phyloP scores from a whole-genome alignment of 202 grass and related monocot species.

The Musa balbisiana region DNA sequence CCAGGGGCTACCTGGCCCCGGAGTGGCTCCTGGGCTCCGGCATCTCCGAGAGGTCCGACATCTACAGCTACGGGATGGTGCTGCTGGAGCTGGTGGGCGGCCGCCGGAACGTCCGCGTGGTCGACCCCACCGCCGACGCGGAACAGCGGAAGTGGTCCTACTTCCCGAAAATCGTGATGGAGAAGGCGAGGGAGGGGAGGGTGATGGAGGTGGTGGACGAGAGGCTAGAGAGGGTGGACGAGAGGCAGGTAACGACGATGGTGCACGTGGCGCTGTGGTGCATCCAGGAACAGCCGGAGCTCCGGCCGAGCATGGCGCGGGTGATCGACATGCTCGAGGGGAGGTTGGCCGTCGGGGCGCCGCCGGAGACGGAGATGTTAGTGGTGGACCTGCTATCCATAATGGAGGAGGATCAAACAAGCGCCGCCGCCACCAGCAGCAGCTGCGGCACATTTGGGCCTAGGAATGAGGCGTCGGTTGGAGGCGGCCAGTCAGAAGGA shows the following conservation, averaged over 20 bases:
- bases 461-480: no score
- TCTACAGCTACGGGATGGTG: conserved; percentile 60
- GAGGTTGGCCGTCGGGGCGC: background rate
- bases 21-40: conserved; percentile 35
- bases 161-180: conserved; percentile 32
- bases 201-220: conserved; percentile 35
- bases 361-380: conserved; percentile 6
- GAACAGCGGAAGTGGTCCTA: conserved; percentile 13
- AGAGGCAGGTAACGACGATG: conserved; percentile 14
- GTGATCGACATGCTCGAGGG: conserved; percentile 19
- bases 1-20: conserved; percentile 44
- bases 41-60: conserved; percentile 46
- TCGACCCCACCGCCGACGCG: background rate
- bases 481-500: no score
- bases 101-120: conserved; percentile 22
- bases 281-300: conserved; percentile 2
- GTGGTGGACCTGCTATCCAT: conserved; percentile 15
- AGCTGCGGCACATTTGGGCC: background rate
- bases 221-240: background rate
- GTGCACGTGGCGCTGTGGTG: conserved; percentile 19
- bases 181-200: conserved; percentile 25
- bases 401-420: background rate
- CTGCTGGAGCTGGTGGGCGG: conserved; percentile 52
- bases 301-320: conserved; percentile 4
- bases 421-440: background rate